Base-by-base conservation (phyloP, 2,329 filamentous ascomycete species). In the Ceratocystis ficicola region DNA sequence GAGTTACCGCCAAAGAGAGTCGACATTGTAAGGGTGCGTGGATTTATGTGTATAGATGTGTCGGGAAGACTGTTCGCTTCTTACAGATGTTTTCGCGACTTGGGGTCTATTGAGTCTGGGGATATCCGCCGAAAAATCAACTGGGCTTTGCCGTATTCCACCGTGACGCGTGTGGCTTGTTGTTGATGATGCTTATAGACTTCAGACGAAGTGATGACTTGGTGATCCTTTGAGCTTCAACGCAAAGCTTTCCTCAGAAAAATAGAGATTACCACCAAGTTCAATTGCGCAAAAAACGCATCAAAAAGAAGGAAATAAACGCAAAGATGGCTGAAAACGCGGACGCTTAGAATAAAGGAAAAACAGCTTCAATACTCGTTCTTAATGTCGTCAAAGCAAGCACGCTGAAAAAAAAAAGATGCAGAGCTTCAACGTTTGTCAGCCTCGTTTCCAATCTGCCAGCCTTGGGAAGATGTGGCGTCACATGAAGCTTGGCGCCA, bases 1-100 rank as follows among this genome's bases (percentile, higher is more conserved):
- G 83, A 72, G 65, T 79, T 72, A 67, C 81, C 81, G 66, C 81
- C 81, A 72, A 86, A 87, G 65, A 86, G 78, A 65, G 79, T 79
- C 41, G 88, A 82, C 88, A 92, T 90, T 60, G 69, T 77, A 71
- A 63, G 62, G 65, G 70, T 62, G 62, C 15, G 32, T 36, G 32
- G 28, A 46, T 59, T 5, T 50, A 44, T 30, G 50, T 12, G 44
- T 44, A 50, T 30, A 48, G n/a, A 30, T 46, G n/a, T 12, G 52
- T 57, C 28, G 15, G 52, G 22, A 48, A 36, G 63, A 6, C 17
- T 44, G 46, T n/a, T 48, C 44, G 41, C 30, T 22, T 28, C 20
- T 32, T 41, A 41, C 3, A 3, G 25, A 5, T 10, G 36, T 41
- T 41, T 41, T 41, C 36, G 10, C 36, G 36, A 41, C 36, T 15